These are phyloP conservation scores for Alopecurus myosuroides DNA, from an alignment of 176 grass and related monocot genomes.

Conservation along the genomic window DNA sequence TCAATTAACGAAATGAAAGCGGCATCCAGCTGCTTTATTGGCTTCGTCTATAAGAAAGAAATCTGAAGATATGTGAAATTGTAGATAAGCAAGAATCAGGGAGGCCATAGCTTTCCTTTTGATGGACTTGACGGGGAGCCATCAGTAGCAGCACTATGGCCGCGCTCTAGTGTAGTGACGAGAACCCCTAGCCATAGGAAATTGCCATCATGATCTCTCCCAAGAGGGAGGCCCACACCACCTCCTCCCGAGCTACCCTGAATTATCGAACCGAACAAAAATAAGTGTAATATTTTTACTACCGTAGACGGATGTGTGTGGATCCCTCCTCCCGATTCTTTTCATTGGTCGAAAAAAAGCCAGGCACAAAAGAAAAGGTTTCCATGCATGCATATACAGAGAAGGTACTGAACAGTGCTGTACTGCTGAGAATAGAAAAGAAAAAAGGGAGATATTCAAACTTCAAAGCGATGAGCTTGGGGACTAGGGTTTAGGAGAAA, in stretches of 20 bases:
- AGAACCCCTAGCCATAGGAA: conserved; percentile 31
- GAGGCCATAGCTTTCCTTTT: conserved; percentile 13
- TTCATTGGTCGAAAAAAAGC: background rate
- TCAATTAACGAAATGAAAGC: background rate
- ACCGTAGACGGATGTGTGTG: background rate
- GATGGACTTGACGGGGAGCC: conserved; percentile 39
- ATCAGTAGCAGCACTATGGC: conserved; percentile 33
- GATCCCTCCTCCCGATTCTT: background rate
- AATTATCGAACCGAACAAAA: no score
- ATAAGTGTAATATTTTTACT: no score
- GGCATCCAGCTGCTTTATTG: background rate
- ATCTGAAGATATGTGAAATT: conserved; percentile 15
- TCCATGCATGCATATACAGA: background rate
- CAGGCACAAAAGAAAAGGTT: conserved; percentile 1
- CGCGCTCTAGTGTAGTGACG: conserved; percentile 23
- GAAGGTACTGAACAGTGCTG: background rate
- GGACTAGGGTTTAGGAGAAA: background rate
- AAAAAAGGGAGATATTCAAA: background rate
- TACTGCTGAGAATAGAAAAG: background rate
- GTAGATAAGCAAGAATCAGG: conserved; percentile 37
- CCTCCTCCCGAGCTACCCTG: no score
- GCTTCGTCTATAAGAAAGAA: conserved; percentile 33
- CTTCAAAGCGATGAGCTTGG: conserved; percentile 39
- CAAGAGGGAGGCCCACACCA: background rate
- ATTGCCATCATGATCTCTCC: conserved; percentile 31